Evolutionary conservation across 805 yeast genomes (phyloP).

Genomic region (Metschnikowia reukaufii): DNA sequence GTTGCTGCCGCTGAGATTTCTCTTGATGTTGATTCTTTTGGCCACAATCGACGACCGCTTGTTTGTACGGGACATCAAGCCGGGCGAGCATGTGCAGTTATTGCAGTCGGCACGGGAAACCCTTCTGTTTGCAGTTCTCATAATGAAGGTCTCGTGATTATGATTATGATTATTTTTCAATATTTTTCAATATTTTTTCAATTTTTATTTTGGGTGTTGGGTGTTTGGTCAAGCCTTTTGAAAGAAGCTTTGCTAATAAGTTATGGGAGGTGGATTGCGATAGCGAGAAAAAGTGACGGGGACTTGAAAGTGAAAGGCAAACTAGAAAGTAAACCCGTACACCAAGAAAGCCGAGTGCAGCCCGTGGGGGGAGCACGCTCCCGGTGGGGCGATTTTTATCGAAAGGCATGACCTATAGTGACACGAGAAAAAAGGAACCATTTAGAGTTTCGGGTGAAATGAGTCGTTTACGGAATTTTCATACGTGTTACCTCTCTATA

Average conservation of each 20-base stretch:
- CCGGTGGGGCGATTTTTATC: background rate
- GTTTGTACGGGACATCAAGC: conserved; percentile 65
- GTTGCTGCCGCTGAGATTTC: conserved; percentile 13
- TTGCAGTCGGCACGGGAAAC: conserved; percentile 52
- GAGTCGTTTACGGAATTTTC: too few species aligned
- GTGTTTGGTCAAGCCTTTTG: background rate
- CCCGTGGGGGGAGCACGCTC: background rate
- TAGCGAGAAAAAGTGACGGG: conserved; percentile 9
- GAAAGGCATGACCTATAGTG: background rate
- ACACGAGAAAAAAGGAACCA: background rate
- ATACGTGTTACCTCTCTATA: too few species aligned
- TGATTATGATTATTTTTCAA: background rate
- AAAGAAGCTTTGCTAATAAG: background rate
- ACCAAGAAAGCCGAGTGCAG: background rate
- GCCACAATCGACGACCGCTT: conserved; percentile 58
- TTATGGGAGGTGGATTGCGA: conserved; percentile 1
- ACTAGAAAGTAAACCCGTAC: conserved; percentile 6
- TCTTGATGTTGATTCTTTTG: conserved; percentile 31
- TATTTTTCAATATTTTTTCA: background rate
- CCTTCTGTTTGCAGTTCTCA: conserved; percentile 23
- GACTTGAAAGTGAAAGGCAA: conserved; percentile 2
- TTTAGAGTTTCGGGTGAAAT: too few species aligned
- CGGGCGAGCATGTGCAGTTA: conserved; percentile 85
- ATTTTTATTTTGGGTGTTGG: background rate
- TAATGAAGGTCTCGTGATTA: background rate